Evolutionary conservation across 805 yeast species (phyloP).

Genomic region (Pichia scutulata): DNA sequence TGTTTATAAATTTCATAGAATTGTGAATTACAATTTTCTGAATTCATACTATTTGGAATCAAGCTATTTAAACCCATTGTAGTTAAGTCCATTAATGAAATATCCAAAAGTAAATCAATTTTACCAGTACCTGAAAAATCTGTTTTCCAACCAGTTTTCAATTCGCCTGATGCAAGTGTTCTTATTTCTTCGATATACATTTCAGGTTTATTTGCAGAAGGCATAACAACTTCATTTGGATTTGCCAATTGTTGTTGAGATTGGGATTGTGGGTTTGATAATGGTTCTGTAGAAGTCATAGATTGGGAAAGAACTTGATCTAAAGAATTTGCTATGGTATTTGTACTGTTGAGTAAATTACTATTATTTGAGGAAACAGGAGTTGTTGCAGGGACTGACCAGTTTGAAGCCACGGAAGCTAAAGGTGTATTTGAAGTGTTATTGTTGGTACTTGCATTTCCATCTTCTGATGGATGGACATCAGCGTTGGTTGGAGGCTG

Average conservation of each 20-base stretch:
- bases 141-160: slow-evolving; percentile 91
- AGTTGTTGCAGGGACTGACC: not conserved
- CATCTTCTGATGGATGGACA: not conserved
- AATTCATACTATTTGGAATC: slow-evolving; percentile 24
- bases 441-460: not conserved
- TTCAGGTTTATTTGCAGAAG: slow-evolving; percentile 6
- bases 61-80: slow-evolving; percentile 38
- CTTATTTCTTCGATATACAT: slow-evolving; percentile 67
- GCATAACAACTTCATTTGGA: slow-evolving; percentile 15
- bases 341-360: not conserved
- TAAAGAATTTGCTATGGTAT: not conserved
- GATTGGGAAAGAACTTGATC: slow-evolving; percentile 2
- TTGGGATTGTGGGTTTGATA: not conserved
- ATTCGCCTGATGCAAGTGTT: slow-evolving; percentile 68
- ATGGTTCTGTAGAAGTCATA: not conserved
- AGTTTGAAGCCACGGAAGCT: slow-evolving; percentile 22
- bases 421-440: not conserved
- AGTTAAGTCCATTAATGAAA: slow-evolving; percentile 50
- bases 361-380: not conserved
- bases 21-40: slow-evolving; percentile 28
- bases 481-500: not conserved
- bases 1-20: slow-evolving; percentile 18
- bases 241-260: not conserved
- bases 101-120: slow-evolving; percentile 71
- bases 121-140: slow-evolving; percentile 75